These are phyloP conservation scores for Cyclotella kingstonii DNA, from an alignment of 108 stramenopile genomes.

Conservation along the genomic window DNA sequence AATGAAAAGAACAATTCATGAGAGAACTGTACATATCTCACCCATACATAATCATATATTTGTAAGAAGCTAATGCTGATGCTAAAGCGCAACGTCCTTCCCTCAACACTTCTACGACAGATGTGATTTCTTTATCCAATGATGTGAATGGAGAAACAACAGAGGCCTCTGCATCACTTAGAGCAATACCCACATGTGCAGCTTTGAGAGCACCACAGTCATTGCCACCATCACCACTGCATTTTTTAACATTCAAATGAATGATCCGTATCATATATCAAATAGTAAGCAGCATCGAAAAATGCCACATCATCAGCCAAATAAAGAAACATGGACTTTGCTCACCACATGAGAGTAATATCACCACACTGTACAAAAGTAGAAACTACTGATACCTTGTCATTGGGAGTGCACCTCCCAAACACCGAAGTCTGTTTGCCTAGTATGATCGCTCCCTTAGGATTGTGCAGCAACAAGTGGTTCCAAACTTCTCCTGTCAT, in stretches of 20 bases:
- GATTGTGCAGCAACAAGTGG: conserved; percentile 25
- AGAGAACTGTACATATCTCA: too few relatives aligned
- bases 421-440: conserved; percentile 44
- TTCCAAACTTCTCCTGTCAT: conserved; percentile 60
- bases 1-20: too few relatives aligned
- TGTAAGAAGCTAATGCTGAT: conserved; percentile 58
- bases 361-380: conserved; percentile 55
- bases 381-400: conserved; percentile 54
- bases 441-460: conserved; percentile 31
- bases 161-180: conserved; percentile 68
- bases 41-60: conserved; percentile 72
- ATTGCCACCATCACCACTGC: conserved; percentile 67
- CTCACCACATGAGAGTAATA: conserved; percentile 57
- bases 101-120: conserved; percentile 58
- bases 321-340: background rate
- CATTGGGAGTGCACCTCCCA: conserved; percentile 62
- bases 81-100: conserved; percentile 70
- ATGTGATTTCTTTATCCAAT: conserved; percentile 56
- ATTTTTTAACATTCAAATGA: background rate
- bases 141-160: conserved; percentile 71
- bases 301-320: too few relatives aligned
- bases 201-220: conserved; percentile 66
- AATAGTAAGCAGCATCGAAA: too few relatives aligned
- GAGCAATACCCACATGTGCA: conserved; percentile 68
- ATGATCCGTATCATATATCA: too few relatives aligned